These are phyloP conservation scores for Narthecium ossifragum DNA, from an alignment of 106 monocot species.

Conservation along the genomic window DNA sequence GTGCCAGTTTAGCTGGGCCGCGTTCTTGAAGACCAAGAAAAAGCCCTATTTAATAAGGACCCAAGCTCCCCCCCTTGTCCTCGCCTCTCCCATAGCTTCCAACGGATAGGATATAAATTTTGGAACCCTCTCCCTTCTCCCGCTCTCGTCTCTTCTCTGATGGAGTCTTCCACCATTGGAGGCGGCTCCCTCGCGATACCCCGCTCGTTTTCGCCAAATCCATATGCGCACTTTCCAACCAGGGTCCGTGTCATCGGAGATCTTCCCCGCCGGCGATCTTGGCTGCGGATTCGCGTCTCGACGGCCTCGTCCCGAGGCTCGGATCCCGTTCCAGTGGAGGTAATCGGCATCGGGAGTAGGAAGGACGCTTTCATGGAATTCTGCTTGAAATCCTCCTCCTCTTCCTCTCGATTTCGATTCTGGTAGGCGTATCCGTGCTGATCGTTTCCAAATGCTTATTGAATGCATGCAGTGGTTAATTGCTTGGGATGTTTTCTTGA, in stretches of 20 bases:
- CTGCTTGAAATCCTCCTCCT: slow-evolving; percentile 40
- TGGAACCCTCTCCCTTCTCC: neutral
- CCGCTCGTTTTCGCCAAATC: neutral
- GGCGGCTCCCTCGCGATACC: neutral
- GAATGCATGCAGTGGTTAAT: too few species aligned
- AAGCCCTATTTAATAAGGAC: too few species aligned
- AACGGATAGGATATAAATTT: neutral
- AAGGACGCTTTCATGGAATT: slow-evolving; percentile 80
- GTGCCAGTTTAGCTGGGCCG: too few species aligned
- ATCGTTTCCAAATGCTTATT: too few species aligned
- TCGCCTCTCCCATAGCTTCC: neutral
- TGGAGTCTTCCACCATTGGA: neutral
- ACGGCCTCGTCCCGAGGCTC: too few species aligned
- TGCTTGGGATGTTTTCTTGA: too few species aligned
- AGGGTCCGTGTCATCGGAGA: neutral
- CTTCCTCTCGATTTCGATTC: slow-evolving; percentile 54
- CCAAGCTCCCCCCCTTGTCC: neutral
- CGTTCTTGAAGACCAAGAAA: too few species aligned
- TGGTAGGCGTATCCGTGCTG: slow-evolving; percentile 47
- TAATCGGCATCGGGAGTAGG: slow-evolving; percentile 81
- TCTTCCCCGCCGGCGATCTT: slow-evolving; percentile 1
- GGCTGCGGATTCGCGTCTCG: slow-evolving; percentile 5
- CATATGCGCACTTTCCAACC: neutral
- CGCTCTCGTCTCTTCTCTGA: neutral
- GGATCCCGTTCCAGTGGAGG: slow-evolving; percentile 35